A percentile compares a stretch with the other conserved stretches of the same genome.
Evolutionary conservation across 2,329 filamentous ascomycete species (phyloP).

Genomic region (Botrytis fabae): DNA sequence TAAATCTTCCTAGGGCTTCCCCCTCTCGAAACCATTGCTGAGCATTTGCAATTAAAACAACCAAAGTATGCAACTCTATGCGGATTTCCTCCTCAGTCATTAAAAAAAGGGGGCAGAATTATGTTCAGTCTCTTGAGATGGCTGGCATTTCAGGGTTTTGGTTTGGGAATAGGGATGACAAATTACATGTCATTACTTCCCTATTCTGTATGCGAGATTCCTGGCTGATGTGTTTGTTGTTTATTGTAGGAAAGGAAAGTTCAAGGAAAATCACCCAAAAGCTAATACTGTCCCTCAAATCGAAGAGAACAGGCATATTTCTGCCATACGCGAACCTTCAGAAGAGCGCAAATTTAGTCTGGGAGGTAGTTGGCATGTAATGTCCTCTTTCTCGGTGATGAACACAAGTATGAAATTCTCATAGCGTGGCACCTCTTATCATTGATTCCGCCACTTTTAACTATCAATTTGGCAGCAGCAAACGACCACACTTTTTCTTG

Average conservation of each 20-base stretch:
- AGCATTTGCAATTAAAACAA: slow-evolving; percentile 7
- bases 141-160: slow-evolving; percentile 14
- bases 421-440: slow-evolving; percentile 17
- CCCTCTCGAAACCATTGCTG: slow-evolving; percentile 15
- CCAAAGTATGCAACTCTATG: slow-evolving; percentile 18
- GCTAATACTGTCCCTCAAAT: slow-evolving; percentile 6
- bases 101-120: slow-evolving; percentile 6
- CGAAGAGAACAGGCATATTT: slow-evolving; percentile 7
- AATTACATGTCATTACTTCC: slow-evolving; percentile 24
- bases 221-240: slow-evolving; percentile 20
- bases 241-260: slow-evolving; percentile 19
- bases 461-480: slow-evolving; percentile 17
- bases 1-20: slow-evolving; percentile 20
- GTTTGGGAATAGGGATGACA: slow-evolving; percentile 22
- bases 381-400: slow-evolving; percentile 23
- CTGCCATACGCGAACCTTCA: slow-evolving; percentile 12
- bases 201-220: slow-evolving; percentile 19
- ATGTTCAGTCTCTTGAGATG: slow-evolving; percentile 18
- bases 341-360: slow-evolving; percentile 19
- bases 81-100: not conserved
- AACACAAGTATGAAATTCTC: slow-evolving; percentile 25
- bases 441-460: slow-evolving; percentile 9
- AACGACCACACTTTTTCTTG: not conserved
- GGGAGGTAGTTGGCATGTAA: slow-evolving; percentile 21
- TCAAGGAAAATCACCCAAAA: slow-evolving; percentile 10